phyloP scores from a whole-genome alignment of 495 filamentous ascomycete species.

The Parachaetomium inaequale region DNA sequence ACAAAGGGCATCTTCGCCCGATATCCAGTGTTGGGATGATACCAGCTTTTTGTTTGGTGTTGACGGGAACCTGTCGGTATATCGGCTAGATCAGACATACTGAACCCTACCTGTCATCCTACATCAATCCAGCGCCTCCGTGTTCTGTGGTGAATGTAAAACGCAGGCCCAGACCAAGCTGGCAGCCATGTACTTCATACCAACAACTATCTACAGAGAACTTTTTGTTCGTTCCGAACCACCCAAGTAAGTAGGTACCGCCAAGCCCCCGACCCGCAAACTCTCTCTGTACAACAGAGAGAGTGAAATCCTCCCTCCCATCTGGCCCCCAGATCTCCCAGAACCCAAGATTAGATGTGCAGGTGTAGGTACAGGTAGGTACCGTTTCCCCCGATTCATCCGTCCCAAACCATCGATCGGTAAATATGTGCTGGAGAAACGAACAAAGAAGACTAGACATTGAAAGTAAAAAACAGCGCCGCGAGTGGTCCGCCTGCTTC shows the following conservation, averaged over 20 bases:
- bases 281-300: constrained; percentile 1
- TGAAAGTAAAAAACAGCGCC: neutral
- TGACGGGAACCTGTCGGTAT: no score
- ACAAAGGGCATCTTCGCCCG: no score
- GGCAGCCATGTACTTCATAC: no score
- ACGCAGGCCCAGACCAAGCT: no score
- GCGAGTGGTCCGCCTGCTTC: neutral
- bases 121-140: no score
- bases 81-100: no score
- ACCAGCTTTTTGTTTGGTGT: no score
- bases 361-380: neutral
- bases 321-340: neutral
- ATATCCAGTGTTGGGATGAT: no score
- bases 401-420: neutral
- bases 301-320: neutral
- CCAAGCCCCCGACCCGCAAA: neutral
- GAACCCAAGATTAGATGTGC: constrained; percentile 4
- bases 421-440: constrained; percentile 6
- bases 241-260: neutral
- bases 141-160: no score
- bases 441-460: neutral
- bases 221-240: neutral
- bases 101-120: no score
- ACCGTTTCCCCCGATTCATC: neutral
- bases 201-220: constrained; percentile 5